Evolutionary conservation across 2,329 filamentous ascomycete genomes (phyloP).

Genomic region (Dactylellina sp.): DNA sequence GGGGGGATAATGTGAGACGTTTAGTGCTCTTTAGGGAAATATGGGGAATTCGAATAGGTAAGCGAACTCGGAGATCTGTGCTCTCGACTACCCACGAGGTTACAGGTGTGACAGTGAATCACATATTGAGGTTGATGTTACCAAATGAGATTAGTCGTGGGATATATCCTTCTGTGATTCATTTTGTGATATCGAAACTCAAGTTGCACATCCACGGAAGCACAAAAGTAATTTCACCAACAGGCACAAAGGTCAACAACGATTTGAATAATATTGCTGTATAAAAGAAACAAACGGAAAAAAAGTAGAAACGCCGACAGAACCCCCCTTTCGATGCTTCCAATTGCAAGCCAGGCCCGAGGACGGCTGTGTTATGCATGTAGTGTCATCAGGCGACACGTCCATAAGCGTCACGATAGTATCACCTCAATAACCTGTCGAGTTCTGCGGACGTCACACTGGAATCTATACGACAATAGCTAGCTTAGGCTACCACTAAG

Average conservation of each 20-base stretch:
- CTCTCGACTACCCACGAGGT: constrained; percentile 17
- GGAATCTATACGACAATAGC: not conserved
- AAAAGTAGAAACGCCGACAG: not conserved
- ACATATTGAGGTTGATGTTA: constrained; percentile 39
- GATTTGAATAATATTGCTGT: constrained; percentile 3
- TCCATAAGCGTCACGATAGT: too few relatives aligned
- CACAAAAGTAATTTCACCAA: not conserved
- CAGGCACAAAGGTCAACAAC: not conserved
- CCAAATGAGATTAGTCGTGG: constrained; percentile 44
- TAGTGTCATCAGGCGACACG: too few relatives aligned
- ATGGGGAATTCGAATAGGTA: constrained; percentile 41
- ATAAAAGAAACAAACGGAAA: constrained; percentile 7
- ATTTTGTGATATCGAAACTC: constrained; percentile 4
- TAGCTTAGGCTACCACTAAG: not conserved
- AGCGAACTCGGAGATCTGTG: constrained; percentile 45
- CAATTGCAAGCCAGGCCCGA: not conserved
- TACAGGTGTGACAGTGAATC: constrained; percentile 27
- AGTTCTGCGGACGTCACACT: not conserved
- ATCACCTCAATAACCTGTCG: too few relatives aligned
- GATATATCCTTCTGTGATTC: constrained; percentile 20
- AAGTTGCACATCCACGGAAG: not conserved
- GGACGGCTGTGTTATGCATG: too few relatives aligned
- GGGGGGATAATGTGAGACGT: constrained; percentile 8
- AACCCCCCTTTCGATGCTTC: not conserved
- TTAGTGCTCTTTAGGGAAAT: constrained; percentile 16